Evolutionary conservation across 768 basidiomycete species (phyloP).

Genomic region (Suillus variegatus): DNA sequence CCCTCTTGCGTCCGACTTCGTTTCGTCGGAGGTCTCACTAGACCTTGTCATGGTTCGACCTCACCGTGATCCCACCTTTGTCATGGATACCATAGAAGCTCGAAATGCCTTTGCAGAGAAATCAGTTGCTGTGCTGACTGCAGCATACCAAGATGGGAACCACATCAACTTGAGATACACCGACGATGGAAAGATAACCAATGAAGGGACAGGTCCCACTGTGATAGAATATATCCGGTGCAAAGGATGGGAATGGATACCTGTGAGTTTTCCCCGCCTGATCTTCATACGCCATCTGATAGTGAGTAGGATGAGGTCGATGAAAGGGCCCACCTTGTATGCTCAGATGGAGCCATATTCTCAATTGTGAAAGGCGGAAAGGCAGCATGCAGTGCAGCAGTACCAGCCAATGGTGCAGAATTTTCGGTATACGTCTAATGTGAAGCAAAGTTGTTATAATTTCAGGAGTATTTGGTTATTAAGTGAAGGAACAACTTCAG

Average conservation of each 20-base stretch:
- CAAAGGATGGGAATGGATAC: slow-evolving; percentile 85
- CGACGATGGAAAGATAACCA: slow-evolving; percentile 40
- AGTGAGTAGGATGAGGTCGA: slow-evolving; percentile 56
- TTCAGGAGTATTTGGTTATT: slow-evolving; percentile 10
- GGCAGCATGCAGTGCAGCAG: slow-evolving; percentile 49
- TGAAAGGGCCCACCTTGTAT: slow-evolving; percentile 66
- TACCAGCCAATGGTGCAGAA: slow-evolving; percentile 34
- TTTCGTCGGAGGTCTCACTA: slow-evolving; percentile 50
- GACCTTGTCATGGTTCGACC: slow-evolving; percentile 83
- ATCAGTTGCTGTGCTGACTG: slow-evolving; percentile 52
- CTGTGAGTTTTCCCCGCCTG: slow-evolving; percentile 48
- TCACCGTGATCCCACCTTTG: slow-evolving; percentile 51
- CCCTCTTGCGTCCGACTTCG: slow-evolving; percentile 54
- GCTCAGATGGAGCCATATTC: slow-evolving; percentile 76
- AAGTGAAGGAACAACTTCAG: slow-evolving; percentile 29
- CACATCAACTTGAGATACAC: slow-evolving; percentile 67
- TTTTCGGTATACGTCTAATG: slow-evolving; percentile 53
- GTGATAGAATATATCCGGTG: slow-evolving; percentile 82
- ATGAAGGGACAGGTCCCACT: slow-evolving; percentile 46
- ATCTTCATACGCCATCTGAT: background rate
- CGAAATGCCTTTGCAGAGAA: slow-evolving; percentile 55
- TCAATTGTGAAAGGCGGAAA: slow-evolving; percentile 61
- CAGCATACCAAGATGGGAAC: slow-evolving; percentile 77
- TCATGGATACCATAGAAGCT: slow-evolving; percentile 41
- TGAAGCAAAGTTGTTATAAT: slow-evolving; percentile 5